Base-by-base conservation (phyloP, 768 basidiomycete genomes). In the Kwoniella mangroviensis region DNA sequence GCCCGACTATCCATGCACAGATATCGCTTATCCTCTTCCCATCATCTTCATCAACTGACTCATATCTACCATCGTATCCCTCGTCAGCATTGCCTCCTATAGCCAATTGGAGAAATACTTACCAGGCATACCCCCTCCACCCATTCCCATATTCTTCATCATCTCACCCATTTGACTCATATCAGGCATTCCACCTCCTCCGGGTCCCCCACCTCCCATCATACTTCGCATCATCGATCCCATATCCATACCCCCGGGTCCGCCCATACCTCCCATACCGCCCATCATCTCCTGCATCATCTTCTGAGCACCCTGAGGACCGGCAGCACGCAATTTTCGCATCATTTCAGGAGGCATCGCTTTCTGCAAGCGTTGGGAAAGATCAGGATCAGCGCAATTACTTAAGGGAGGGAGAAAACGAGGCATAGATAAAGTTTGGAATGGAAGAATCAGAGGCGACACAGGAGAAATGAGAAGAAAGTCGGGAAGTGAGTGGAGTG, bases 311-410 rank as follows among this genome's bases (percentile, higher is more conserved):
- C 93, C 92, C 12, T 78, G 77, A 10, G 92, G 92, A 65, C 89
- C 93, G 13, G 82, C 82, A 0, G 82, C 77, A 22, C 81, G 77
- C 90, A 98, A 90, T 80, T 98, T 91, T 79, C 94, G 92, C 72
- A 98, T 84, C 91, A 96, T 92, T 40, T 94, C 96, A 5, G 96
- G 93, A 1, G 96, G 96, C 88, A 98, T 90, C 49, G 94, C 87
- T 68, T 93, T 91, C 91, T 97, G 75, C 67, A 7, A 34, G 45
- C 45, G 45, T 49, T 13, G 19, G 13, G 1, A 49, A n/a, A 21
- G 21, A 40, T 34, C 34, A 34, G 34, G 34, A 34, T 34, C 34
- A 34, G 34, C 34, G 4, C 5, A 17, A 49, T 49, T 13, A 6
- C 45, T 19, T 13, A 17, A 49, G 45, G 19, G 45, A 49, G 45